phyloP scores from a whole-genome alignment of 1,139 yeast species.

The Candida sanyaensis region DNA sequence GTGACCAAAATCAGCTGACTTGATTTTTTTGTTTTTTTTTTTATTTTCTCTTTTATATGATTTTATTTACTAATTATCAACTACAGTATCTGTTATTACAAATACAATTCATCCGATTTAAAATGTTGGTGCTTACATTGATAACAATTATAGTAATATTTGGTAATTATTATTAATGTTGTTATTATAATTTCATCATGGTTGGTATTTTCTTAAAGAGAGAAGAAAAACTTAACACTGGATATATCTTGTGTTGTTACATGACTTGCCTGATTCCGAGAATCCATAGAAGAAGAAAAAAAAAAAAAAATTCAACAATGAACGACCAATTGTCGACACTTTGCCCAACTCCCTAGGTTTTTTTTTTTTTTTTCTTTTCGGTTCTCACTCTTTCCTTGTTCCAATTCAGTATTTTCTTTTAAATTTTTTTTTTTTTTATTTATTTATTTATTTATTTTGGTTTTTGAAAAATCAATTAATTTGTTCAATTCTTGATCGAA shows the following conservation, averaged over 20 bases:
- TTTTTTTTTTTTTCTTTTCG: neutral
- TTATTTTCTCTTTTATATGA: no score
- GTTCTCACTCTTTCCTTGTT: neutral
- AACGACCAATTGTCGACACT: slow-evolving; percentile 1
- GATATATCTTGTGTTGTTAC: no score
- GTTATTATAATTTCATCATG: neutral
- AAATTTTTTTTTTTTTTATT: neutral
- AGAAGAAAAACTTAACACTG: no score
- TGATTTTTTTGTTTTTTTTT: neutral
- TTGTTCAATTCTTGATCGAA: slow-evolving; percentile 1
- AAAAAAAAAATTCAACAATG: neutral
- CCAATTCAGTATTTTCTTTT: neutral
- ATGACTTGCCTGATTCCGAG: no score
- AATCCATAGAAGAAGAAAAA: neutral
- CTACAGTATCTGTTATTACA: no score
- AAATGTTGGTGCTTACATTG: no score
- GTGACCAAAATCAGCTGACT: neutral
- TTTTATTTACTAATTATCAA: no score
- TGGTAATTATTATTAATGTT: neutral
- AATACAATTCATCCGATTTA: no score
- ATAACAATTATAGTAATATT: neutral
- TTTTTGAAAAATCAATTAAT: neutral
- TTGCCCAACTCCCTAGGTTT: neutral
- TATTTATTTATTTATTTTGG: neutral
- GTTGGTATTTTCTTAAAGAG: no score